These are phyloP conservation scores for Lepidium didymum DNA, from an alignment of 345 rosid species.

Conservation along the genomic window DNA sequence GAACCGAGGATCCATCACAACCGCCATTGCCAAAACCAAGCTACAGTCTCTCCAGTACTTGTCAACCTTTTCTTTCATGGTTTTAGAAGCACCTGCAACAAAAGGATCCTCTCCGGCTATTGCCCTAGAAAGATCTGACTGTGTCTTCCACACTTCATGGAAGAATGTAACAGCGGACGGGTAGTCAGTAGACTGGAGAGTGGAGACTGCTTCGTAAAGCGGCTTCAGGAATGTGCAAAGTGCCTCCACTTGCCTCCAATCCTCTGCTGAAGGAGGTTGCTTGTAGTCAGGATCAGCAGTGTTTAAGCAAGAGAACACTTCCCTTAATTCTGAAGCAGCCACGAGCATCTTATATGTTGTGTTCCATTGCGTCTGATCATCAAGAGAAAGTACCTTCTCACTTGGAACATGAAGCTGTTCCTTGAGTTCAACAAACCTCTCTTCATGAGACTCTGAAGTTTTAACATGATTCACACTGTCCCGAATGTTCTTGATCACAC, in stretches of 20 bases:
- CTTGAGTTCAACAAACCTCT: constrained; percentile 81
- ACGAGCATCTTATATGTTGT: constrained; percentile 79
- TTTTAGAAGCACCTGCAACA: constrained; percentile 37
- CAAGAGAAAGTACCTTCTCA: constrained; percentile 57
- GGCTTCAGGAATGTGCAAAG: constrained; percentile 69
- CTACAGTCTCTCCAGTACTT: constrained; percentile 80
- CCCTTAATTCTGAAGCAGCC: constrained; percentile 75
- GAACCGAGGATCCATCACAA: constrained; percentile 97
- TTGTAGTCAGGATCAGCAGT: constrained; percentile 77
- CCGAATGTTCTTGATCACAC: constrained; percentile 60
- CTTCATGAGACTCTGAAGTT: constrained; percentile 78
- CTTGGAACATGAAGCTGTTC: constrained; percentile 86
- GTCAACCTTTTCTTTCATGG: constrained; percentile 59
- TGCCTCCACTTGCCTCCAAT: constrained; percentile 66
- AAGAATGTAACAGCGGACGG: constrained; percentile 61
- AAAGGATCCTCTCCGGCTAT: constrained; percentile 55
- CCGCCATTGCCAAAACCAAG: constrained; percentile 75
- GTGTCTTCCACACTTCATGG: constrained; percentile 87
- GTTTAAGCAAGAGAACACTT: constrained; percentile 85
- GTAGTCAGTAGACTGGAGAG: constrained; percentile 38
- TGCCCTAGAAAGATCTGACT: constrained; percentile 56
- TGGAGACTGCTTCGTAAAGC: constrained; percentile 59
- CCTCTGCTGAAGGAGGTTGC: constrained; percentile 60
- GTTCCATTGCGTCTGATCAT: constrained; percentile 72
- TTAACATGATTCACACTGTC: constrained; percentile 81